These are phyloP conservation scores for Pichia membranifaciens DNA, from an alignment of 805 yeast genomes.

Conservation along the genomic window DNA sequence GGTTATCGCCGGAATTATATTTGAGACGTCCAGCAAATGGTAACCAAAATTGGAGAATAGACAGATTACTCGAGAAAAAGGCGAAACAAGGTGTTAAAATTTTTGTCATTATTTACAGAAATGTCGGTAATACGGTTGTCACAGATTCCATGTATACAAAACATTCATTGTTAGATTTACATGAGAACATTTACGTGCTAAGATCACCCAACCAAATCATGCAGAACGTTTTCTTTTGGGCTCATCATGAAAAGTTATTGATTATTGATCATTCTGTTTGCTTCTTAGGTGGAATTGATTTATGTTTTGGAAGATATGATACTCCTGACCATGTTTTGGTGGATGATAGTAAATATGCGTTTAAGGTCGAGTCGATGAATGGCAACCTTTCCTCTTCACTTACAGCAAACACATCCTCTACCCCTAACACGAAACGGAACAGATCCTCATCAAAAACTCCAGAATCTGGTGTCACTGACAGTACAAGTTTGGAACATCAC, in stretches of 20 bases:
- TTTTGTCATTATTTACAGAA: slow-evolving; percentile 85
- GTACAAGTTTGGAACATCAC: background rate
- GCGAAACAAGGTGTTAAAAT: slow-evolving; percentile 95
- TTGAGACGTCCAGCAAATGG: slow-evolving; percentile 92
- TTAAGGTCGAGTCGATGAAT: slow-evolving; percentile 13
- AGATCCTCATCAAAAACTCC: background rate
- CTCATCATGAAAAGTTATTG: slow-evolving; percentile 93
- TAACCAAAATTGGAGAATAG: slow-evolving; percentile 89
- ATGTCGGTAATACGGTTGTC: slow-evolving; percentile 88
- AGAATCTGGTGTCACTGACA: background rate
- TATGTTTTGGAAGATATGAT: slow-evolving; percentile 93
- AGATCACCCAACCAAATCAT: slow-evolving; percentile 93
- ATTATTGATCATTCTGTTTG: slow-evolving; percentile 84
- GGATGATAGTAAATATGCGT: slow-evolving; percentile 52
- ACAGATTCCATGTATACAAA: slow-evolving; percentile 94
- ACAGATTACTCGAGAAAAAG: slow-evolving; percentile 76
- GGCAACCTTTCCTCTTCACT: background rate
- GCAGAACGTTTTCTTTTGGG: slow-evolving; percentile 95
- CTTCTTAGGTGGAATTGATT: slow-evolving; percentile 91
- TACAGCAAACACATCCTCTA: background rate
- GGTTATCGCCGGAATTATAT: slow-evolving; percentile 93
- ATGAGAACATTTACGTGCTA: slow-evolving; percentile 80
- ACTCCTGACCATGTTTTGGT: slow-evolving; percentile 90
- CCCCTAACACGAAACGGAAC: background rate
- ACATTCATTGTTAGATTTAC: slow-evolving; percentile 80